These are phyloP conservation scores for Planoprotostelium fungivorum DNA, from an alignment of 78 protist genomes.

Conservation along the genomic window DNA sequence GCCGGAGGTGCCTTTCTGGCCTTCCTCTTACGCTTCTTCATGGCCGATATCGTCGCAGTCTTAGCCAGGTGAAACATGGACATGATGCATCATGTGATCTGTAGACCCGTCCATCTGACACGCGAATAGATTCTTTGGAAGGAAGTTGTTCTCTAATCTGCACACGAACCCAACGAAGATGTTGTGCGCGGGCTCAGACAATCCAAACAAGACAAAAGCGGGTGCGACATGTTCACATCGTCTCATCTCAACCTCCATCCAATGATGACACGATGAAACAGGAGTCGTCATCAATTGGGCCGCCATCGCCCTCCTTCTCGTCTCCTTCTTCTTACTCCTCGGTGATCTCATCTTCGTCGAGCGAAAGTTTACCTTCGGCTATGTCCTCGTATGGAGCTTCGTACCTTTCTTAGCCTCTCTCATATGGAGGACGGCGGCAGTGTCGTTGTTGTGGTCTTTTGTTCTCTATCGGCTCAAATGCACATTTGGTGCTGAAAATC, in stretches of 20 bases:
- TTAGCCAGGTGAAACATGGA: not conserved
- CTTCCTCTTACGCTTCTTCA: not conserved
- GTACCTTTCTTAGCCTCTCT: not conserved
- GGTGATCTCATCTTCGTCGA: not conserved
- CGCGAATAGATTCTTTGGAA: not conserved
- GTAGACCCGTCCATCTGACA: too few species aligned
- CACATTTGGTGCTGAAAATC: not conserved
- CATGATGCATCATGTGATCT: not conserved
- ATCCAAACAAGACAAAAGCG: not conserved
- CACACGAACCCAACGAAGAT: not conserved
- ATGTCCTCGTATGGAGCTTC: not conserved
- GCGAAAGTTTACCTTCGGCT: not conserved
- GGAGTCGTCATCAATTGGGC: not conserved
- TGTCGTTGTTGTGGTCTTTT: not conserved
- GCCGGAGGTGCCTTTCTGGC: not conserved
- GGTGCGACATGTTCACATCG: not conserved
- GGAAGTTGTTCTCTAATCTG: not conserved
- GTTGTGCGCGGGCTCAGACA: not conserved
- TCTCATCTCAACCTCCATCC: not conserved
- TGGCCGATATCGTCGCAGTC: not conserved
- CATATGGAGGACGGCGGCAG: not conserved
- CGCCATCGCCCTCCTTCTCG: not conserved
- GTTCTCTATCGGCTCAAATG: not conserved
- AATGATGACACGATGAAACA: too few species aligned
- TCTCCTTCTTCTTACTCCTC: not conserved